Evolutionary conservation across 148 eudicot genomes (phyloP).

Genomic region (Rhododendron vialii): DNA sequence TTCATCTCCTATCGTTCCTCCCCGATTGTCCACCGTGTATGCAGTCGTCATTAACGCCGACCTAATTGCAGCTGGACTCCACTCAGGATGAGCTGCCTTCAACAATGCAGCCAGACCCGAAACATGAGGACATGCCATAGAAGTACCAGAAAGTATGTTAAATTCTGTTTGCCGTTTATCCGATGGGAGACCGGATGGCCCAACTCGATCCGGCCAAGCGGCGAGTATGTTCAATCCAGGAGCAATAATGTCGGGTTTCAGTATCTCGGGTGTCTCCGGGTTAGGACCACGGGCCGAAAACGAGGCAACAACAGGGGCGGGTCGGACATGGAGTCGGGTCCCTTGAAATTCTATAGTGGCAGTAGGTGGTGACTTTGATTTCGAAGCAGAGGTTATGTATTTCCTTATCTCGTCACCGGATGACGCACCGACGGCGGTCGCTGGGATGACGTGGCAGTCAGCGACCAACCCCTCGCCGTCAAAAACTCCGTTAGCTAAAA

Average conservation of each 20-base stretch:
- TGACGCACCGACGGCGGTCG: conserved; percentile 63
- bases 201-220: conserved; percentile 70
- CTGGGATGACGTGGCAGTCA: conserved; percentile 87
- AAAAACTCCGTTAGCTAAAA: conserved; percentile 80
- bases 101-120: conserved; percentile 77
- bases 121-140: conserved; percentile 97
- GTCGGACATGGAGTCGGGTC: conserved; percentile 58
- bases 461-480: conserved; percentile 98
- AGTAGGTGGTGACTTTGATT: conserved; percentile 25
- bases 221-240: conserved; percentile 92
- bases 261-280: conserved; percentile 71
- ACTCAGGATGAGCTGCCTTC: conserved; percentile 87
- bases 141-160: conserved; percentile 85
- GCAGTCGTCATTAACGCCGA: conserved; percentile 91
- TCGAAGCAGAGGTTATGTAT: conserved; percentile 37
- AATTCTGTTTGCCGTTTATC: conserved; percentile 70
- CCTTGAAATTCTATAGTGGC: conserved; percentile 74
- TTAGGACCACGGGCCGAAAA: conserved; percentile 94
- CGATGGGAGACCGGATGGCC: conserved; percentile 61
- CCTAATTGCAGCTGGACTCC: conserved; percentile 86
- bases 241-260: conserved; percentile 85
- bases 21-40: conserved; percentile 51
- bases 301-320: conserved; percentile 89
- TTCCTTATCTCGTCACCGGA: conserved; percentile 65
- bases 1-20: conserved; percentile 58